These are phyloP conservation scores for Pseudoscleropodium purum DNA, from an alignment of 225 moss, liverwort and hornwort genomes.

Conservation along the genomic window DNA sequence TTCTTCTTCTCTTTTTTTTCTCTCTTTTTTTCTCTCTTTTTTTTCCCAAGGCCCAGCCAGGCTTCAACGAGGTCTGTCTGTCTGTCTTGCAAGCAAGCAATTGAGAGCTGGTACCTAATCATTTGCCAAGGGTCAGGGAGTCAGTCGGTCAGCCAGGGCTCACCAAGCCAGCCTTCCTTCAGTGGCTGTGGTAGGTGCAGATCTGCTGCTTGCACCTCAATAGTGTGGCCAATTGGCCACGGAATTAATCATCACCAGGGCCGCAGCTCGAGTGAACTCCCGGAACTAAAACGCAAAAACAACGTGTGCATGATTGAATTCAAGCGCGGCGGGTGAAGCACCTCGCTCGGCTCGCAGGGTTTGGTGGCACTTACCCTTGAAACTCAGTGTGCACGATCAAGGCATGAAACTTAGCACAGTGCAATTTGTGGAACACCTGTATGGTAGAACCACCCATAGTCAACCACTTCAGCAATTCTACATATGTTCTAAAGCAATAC, in stretches of 20 bases:
- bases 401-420: background rate
- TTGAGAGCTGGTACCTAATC: background rate
- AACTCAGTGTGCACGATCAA: too few relatives aligned
- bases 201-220: background rate
- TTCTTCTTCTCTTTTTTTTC: too few relatives aligned
- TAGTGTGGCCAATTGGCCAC: background rate
- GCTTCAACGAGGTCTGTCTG: background rate
- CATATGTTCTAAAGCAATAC: too few relatives aligned
- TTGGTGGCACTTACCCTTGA: background rate
- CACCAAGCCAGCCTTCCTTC: background rate
- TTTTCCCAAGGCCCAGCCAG: background rate
- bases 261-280: background rate
- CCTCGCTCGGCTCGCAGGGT: too few relatives aligned
- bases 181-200: background rate
- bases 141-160: background rate
- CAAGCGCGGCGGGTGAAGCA: too few relatives aligned
- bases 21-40: too few relatives aligned
- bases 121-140: background rate
- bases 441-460: too few relatives aligned
- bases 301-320: background rate
- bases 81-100: too few relatives aligned
- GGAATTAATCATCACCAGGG: background rate
- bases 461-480: too few relatives aligned
- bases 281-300: background rate
- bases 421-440: background rate